Conservation (phyloP, 225 moss, liverwort and hornwort species). For the Physcomitrellopsis africana region DNA sequence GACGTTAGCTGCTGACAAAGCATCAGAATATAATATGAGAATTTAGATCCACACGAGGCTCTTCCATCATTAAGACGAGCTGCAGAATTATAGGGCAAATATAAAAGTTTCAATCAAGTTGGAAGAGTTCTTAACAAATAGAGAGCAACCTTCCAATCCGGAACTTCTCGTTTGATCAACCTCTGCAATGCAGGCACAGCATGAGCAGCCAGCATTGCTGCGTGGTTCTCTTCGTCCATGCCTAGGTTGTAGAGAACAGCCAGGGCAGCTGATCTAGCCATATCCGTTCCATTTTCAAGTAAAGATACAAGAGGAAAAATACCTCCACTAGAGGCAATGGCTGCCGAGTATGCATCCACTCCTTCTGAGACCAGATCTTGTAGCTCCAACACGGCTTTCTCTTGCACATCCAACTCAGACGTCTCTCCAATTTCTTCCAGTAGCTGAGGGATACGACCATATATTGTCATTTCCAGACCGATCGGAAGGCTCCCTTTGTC, state of each 20-base stretch:
- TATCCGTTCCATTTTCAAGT: conserved; percentile 47
- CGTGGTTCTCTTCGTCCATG: conserved; percentile 70
- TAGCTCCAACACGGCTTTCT: conserved; percentile 61
- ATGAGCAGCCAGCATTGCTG: conserved; percentile 64
- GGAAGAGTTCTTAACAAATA: conserved; percentile 70
- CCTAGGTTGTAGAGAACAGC: conserved; percentile 70
- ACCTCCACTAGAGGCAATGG: conserved; percentile 64
- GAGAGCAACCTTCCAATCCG: conserved; percentile 74
- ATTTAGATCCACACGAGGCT: neutral
- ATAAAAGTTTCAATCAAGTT: conserved; percentile 25
- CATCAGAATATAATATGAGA: no score
- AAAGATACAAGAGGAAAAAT: conserved; percentile 64
- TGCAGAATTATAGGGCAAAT: neutral
- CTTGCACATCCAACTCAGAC: conserved; percentile 44
- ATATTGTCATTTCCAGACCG: conserved; percentile 55
- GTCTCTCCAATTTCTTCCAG: conserved; percentile 56
- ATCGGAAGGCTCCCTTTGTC: conserved; percentile 38
- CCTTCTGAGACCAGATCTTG: conserved; percentile 67
- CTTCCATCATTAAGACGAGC: neutral
- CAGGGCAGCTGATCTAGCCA: conserved; percentile 58
- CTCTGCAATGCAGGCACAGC: conserved; percentile 48
- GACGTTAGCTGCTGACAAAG: no score
- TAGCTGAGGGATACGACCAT: conserved; percentile 67
- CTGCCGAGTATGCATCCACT: conserved; percentile 55
- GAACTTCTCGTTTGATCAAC: conserved; percentile 49